These are phyloP conservation scores for Polygonum maritimum DNA, from an alignment of 148 eudicot genomes.

Conservation along the genomic window DNA sequence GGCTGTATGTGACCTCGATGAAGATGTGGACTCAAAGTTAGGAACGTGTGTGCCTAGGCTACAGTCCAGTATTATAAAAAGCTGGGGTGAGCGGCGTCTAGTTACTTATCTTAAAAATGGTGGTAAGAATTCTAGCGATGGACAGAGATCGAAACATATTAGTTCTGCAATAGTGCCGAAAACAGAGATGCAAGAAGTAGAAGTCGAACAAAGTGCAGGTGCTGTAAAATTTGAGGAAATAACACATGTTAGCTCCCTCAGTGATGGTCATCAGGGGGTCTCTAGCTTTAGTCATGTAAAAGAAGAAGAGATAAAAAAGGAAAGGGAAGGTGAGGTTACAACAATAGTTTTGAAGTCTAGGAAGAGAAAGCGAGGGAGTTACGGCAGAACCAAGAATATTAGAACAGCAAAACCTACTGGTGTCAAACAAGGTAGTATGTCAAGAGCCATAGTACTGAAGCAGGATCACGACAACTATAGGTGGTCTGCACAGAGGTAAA, in stretches of 20 bases:
- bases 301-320: conserved; percentile 1
- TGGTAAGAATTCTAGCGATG: conserved; percentile 10
- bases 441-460: conserved; percentile 5
- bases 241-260: not conserved
- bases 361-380: conserved; percentile 21
- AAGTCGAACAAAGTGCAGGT: not conserved
- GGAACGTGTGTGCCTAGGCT: conserved; percentile 22
- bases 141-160: conserved; percentile 1
- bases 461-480: conserved; percentile 17
- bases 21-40: conserved; percentile 10
- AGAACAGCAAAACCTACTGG: conserved; percentile 3
- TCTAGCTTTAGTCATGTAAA: not conserved
- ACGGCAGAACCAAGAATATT: conserved; percentile 14
- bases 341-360: conserved; percentile 12
- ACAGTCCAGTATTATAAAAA: conserved; percentile 12
- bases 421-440: not conserved
- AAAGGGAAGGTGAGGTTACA: conserved; percentile 1
- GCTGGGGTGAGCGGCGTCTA: conserved; percentile 27
- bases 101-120: conserved; percentile 18
- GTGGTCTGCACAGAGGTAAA: conserved; percentile 31
- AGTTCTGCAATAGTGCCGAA: not conserved
- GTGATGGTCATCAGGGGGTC: conserved; percentile 3
- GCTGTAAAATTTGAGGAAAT: conserved; percentile 7
- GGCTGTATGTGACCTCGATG: not conserved
- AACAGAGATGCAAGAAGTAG: conserved; percentile 11